Conservation (phyloP, 1,284 basidiomycete species). For the Pseudozyma hubeiensis region DNA sequence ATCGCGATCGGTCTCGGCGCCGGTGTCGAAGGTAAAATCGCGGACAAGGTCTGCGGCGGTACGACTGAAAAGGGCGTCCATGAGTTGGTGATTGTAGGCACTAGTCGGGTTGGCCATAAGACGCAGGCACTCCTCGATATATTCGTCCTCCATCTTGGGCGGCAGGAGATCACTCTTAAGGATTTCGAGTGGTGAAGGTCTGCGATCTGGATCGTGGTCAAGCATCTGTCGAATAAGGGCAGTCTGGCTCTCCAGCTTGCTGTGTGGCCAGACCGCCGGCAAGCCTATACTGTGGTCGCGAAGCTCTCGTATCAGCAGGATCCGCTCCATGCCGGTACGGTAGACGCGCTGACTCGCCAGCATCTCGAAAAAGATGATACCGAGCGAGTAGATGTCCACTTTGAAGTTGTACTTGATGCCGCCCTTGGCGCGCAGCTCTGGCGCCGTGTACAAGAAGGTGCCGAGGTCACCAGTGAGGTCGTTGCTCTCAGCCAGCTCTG, state of each 20-base stretch:
- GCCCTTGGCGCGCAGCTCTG: slow-evolving; percentile 71
- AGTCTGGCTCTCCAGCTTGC: slow-evolving; percentile 72
- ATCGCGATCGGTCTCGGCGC: slow-evolving; percentile 78
- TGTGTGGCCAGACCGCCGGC: slow-evolving; percentile 77
- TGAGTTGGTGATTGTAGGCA: slow-evolving; percentile 60
- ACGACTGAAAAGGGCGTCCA: slow-evolving; percentile 52
- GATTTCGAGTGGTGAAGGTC: slow-evolving; percentile 86
- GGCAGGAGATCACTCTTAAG: slow-evolving; percentile 83
- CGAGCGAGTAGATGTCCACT: slow-evolving; percentile 94
- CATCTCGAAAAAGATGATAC: slow-evolving; percentile 97
- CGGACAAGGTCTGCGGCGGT: slow-evolving; percentile 76
- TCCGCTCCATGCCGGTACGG: slow-evolving; percentile 86
- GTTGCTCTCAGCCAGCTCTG: slow-evolving; percentile 74
- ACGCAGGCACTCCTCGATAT: slow-evolving; percentile 81
- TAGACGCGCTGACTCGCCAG: slow-evolving; percentile 77
- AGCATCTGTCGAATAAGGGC: slow-evolving; percentile 83
- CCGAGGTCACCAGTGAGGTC: slow-evolving; percentile 76
- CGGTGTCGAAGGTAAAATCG: slow-evolving; percentile 82
- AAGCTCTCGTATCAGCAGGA: slow-evolving; percentile 82
- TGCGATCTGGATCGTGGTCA: slow-evolving; percentile 82
- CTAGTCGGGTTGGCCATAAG: slow-evolving; percentile 76
- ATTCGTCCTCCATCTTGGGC: slow-evolving; percentile 81
- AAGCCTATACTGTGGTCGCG: slow-evolving; percentile 80
- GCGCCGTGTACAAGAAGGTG: slow-evolving; percentile 91
- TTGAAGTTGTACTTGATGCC: slow-evolving; percentile 79